Evolutionary conservation across 441 rosid genomes (phyloP).

Genomic region (Macaranga tanarius): DNA sequence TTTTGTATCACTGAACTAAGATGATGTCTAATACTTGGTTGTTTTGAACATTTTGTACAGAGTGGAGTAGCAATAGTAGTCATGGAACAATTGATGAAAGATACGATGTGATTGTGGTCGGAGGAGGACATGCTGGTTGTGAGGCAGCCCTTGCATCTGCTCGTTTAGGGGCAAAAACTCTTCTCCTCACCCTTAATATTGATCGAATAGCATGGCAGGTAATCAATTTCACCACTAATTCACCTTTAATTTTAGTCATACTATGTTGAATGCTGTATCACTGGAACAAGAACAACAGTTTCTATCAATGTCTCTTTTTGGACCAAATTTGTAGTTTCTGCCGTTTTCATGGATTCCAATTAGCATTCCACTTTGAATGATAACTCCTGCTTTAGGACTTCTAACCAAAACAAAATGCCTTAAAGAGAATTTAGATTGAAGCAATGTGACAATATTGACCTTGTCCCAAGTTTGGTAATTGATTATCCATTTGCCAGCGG

Average conservation of each 20-base stretch:
- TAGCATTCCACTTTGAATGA: not conserved
- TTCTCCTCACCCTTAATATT: conserved; percentile 83
- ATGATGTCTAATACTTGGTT: not conserved
- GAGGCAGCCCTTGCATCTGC: conserved; percentile 98
- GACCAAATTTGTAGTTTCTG: not conserved
- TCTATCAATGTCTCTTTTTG: not conserved
- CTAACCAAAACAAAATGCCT: not conserved
- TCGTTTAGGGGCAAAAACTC: conserved; percentile 82
- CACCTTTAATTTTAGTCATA: not conserved
- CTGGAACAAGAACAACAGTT: not conserved
- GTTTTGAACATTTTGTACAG: conserved; percentile 24
- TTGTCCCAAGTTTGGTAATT: too few species aligned
- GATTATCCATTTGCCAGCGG: too few species aligned
- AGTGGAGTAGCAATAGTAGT: conserved; percentile 16
- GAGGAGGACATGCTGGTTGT: conserved; percentile 96
- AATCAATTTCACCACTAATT: not conserved
- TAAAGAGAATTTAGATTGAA: too few species aligned
- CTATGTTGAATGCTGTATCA: not conserved
- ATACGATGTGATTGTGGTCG: conserved; percentile 89
- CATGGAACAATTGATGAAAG: conserved; percentile 55
- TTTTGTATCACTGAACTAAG: too few species aligned
- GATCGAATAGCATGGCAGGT: conserved; percentile 99
- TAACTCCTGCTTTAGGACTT: not conserved
- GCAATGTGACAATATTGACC: too few species aligned
- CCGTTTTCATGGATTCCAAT: too few species aligned